These are phyloP conservation scores for Omphalotus guepiniiformis DNA, from an alignment of 768 basidiomycete species.

Conservation along the genomic window DNA sequence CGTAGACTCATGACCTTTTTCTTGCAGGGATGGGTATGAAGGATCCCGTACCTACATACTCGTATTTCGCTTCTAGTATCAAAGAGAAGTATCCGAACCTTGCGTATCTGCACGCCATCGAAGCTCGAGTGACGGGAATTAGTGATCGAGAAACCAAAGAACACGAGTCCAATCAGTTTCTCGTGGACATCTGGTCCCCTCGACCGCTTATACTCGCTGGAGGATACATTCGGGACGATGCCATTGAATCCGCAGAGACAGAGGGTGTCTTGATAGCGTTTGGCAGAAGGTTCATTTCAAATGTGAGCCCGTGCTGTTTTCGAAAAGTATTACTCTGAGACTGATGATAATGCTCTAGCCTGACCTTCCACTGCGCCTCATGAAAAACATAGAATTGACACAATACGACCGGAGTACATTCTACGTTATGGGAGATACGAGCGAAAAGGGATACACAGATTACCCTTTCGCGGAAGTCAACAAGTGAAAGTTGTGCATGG, in stretches of 20 bases:
- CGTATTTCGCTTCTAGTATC: conserved; percentile 36
- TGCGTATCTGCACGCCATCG: conserved; percentile 42
- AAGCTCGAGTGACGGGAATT: conserved; percentile 20
- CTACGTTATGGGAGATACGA: conserved; percentile 19
- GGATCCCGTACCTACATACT: conserved; percentile 41
- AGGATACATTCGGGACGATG: conserved; percentile 26
- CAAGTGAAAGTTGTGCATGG: no score
- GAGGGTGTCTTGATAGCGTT: conserved; percentile 26
- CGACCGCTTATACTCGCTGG: conserved; percentile 26
- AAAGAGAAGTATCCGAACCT: conserved; percentile 30
- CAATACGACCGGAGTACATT: conserved; percentile 18
- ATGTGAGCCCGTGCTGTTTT: conserved; percentile 15
- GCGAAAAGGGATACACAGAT: conserved; percentile 26
- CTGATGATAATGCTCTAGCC: conserved; percentile 16
- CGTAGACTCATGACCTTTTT: conserved; percentile 10
- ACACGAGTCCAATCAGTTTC: conserved; percentile 21
- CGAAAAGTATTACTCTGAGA: not conserved
- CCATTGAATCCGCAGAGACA: conserved; percentile 22
- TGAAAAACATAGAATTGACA: conserved; percentile 17
- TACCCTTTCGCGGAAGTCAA: conserved; percentile 19
- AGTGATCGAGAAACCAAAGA: conserved; percentile 2
- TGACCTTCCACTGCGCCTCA: conserved; percentile 27
- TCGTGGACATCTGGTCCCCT: conserved; percentile 28
- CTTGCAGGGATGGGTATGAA: conserved; percentile 33
- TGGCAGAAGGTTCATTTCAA: conserved; percentile 32